Evolutionary conservation across 495 filamentous ascomycete genomes (phyloP).

Genomic region (Annulohypoxylon nitens): DNA sequence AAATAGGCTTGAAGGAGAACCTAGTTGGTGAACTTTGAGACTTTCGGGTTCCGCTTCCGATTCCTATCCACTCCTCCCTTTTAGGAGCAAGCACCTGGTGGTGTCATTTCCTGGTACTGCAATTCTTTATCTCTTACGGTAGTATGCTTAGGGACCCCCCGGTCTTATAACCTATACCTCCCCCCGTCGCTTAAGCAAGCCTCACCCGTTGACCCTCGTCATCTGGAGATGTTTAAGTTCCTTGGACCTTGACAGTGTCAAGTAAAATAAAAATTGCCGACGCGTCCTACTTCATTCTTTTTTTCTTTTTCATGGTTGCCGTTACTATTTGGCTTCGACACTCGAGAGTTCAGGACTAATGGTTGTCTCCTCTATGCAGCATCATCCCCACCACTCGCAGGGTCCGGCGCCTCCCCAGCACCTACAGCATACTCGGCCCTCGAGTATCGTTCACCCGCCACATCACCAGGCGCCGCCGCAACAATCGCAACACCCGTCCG

Average conservation of each 20-base stretch:
- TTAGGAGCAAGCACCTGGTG: constrained; percentile 52
- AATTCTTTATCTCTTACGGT: constrained; percentile 52
- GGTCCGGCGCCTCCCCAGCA: constrained; percentile 68
- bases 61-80: constrained; percentile 58
- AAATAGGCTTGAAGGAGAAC: constrained; percentile 47
- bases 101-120: constrained; percentile 53
- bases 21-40: constrained; percentile 59
- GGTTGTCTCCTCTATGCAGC: constrained; percentile 68
- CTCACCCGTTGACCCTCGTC: constrained; percentile 62
- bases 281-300: constrained; percentile 53
- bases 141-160: constrained; percentile 49
- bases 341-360: constrained; percentile 59
- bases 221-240: constrained; percentile 53
- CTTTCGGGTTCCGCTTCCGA: constrained; percentile 60
- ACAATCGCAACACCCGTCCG: constrained; percentile 64
- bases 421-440: constrained; percentile 72
- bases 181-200: constrained; percentile 60
- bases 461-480: constrained; percentile 67
- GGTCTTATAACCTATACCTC: constrained; percentile 58
- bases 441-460: constrained; percentile 74
- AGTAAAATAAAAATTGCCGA: constrained; percentile 60
- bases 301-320: constrained; percentile 50
- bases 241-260: constrained; percentile 53
- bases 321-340: constrained; percentile 50
- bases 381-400: constrained; percentile 71